Conservation (phyloP, 495 filamentous ascomycete species). For the Margaritispora aquatica region DNA sequence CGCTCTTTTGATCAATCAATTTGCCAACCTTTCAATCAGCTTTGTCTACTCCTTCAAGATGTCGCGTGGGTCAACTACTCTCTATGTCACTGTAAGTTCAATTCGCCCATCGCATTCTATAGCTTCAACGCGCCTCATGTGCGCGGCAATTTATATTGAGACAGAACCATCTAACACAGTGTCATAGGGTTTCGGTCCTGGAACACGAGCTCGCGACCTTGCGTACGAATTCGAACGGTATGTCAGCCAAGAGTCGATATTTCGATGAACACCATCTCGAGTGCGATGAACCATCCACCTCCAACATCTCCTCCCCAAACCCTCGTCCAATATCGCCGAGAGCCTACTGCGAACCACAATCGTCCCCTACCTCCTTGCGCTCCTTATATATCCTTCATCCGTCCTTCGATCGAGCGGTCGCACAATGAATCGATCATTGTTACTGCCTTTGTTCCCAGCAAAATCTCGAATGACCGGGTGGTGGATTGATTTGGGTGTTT, state of each 20-base stretch:
- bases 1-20: too few relatives aligned
- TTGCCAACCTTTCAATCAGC: not conserved
- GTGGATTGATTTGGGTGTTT: constrained; percentile 20
- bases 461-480: constrained; percentile 12
- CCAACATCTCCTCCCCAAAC: constrained; percentile 13
- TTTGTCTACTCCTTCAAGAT: constrained; percentile 40
- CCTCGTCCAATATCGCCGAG: constrained; percentile 35
- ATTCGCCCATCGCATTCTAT: not conserved
- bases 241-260: constrained; percentile 47
- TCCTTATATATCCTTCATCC: constrained; percentile 21
- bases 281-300: constrained; percentile 30
- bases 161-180: constrained; percentile 29
- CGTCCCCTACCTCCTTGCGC: constrained; percentile 31
- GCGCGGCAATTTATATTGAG: not conserved
- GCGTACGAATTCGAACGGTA: constrained; percentile 99
- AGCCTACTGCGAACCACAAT: constrained; percentile 31
- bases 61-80: constrained; percentile 90
- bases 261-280: constrained; percentile 38
- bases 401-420: constrained; percentile 52
- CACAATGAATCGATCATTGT: constrained; percentile 34
- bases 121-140: not conserved
- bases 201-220: constrained; percentile 98
- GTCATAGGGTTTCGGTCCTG: constrained; percentile 81
- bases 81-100: constrained; percentile 65
- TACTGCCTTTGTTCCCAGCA: constrained; percentile 27